Evolutionary conservation across 805 yeast species (phyloP).

Genomic region (Torulaspora microellipsoides): DNA sequence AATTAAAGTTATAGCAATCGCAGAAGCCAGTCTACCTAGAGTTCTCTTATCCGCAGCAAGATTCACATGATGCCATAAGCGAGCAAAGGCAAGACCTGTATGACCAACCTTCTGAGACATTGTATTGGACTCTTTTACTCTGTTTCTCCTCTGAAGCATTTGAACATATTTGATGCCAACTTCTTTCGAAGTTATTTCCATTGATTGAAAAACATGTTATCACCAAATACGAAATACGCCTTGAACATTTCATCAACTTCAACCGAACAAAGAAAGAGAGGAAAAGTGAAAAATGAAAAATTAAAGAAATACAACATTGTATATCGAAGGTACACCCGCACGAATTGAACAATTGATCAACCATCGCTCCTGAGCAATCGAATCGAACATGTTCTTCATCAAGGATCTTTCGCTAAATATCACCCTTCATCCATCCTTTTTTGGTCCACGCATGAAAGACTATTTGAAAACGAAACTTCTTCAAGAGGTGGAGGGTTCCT

Average conservation of each 20-base stretch:
- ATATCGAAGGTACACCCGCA: too few relatives aligned
- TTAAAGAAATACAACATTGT: too few relatives aligned
- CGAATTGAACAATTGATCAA: too few relatives aligned
- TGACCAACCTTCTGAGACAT: conserved; percentile 39
- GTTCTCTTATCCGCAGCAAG: conserved; percentile 79
- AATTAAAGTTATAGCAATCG: conserved; percentile 79
- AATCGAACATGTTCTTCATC: conserved; percentile 39
- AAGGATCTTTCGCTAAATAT: conserved; percentile 89
- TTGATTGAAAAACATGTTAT: too few relatives aligned
- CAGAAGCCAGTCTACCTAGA: conserved; percentile 85
- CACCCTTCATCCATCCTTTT: conserved; percentile 94
- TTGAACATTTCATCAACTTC: too few relatives aligned
- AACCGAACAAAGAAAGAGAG: too few relatives aligned
- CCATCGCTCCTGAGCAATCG: too few relatives aligned
- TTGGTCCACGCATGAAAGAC: conserved; percentile 97
- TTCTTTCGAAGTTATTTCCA: too few relatives aligned
- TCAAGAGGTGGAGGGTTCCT: conserved; percentile 96
- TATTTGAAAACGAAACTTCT: conserved; percentile 82
- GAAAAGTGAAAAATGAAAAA: too few relatives aligned
- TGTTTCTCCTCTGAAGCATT: too few relatives aligned
- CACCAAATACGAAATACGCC: too few relatives aligned
- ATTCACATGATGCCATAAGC: conserved; percentile 96
- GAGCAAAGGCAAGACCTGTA: conserved; percentile 71
- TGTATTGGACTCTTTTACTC: background rate
- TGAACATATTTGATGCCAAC: too few relatives aligned